Base-by-base conservation (phyloP, 441 rosid genomes). In the Adansonia rubrostipa region DNA sequence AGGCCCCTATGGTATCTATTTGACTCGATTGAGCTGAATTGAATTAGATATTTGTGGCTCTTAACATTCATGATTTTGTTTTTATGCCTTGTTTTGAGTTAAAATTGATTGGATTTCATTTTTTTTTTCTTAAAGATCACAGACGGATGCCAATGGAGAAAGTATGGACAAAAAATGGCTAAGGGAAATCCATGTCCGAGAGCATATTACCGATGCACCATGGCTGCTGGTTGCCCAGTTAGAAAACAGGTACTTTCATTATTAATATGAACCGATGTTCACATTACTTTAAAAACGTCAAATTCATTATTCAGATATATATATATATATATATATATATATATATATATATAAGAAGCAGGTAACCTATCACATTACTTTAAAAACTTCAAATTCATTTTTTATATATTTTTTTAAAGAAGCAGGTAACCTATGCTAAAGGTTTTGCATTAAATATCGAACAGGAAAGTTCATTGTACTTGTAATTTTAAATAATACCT, bases 111-210 rank as follows among this genome's bases (percentile, higher is more conserved):
- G 8, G 48, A 44, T 6, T 63, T 54, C 3, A 15, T 36, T 33
- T 15, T 62, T 7, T n/a, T 36, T 9, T 40, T 8, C 53, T 15
- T 6, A 53, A 14, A 86, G 88, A 86, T 86, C 33, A 75, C 81
- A 9, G 88, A 86, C 75, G 88, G 86, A 42, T 83, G 86, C 11
- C 86, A 83, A 75, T 83, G 86, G 86, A 77, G 87, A 68, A 86
- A 86, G 40, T 86, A 86, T 45, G 88, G 88, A 60, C 88, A 86
- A 74, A 86, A 86, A 58, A 84, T 86, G 84, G 88, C 87, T 0
- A 86, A 86, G 60, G 88, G 87, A 79, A 86, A 86, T 66, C 88
- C 88, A 14, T 84, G 87, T 51, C 88, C 88, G 51, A 79, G 88
- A 28, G 88, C 88, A 8, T 86, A 86, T 42, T 86, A 86, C 67